Percentiles rank a stretch among this genome's conserved stretches.
Conservation (phyloP, 495 filamentous ascomycete species). For the Penicillium crystallinum region DNA sequence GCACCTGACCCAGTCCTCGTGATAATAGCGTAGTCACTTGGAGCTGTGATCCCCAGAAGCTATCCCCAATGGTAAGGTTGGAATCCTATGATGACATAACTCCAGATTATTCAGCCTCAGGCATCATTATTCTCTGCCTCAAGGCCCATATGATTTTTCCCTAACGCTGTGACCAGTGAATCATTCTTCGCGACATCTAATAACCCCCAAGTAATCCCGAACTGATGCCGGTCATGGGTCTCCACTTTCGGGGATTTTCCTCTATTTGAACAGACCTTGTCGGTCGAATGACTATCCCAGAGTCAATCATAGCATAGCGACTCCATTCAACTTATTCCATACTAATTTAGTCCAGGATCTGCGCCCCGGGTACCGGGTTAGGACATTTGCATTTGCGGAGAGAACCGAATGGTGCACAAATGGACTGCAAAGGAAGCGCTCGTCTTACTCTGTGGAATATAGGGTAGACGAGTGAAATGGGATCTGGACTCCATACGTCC, state of each 20-base stretch:
- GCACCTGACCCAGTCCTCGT: conserved; percentile 18
- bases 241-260: conserved; percentile 14
- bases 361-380: background rate
- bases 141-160: background rate
- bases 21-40: conserved; percentile 7
- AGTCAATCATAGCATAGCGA: background rate
- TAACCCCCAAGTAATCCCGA: too few relatives aligned
- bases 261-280: conserved; percentile 7
- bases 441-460: too few relatives aligned
- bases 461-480: too few relatives aligned
- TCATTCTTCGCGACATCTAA: too few relatives aligned
- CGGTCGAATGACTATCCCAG: background rate
- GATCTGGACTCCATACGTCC: too few relatives aligned
- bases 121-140: background rate
- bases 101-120: background rate
- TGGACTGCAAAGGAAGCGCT: too few relatives aligned
- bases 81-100: conserved; percentile 10
- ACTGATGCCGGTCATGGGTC: background rate
- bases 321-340: background rate
- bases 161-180: background rate
- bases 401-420: conserved; percentile 4
- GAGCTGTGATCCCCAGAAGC: background rate
- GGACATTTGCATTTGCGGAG: background rate
- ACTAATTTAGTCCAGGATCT: background rate
- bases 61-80: too few relatives aligned